Evolutionary conservation across 163 green algal genomes (phyloP), one percentile per base, ranked within the genome.

Genomic region (Scenedesmus sp.): DNA sequence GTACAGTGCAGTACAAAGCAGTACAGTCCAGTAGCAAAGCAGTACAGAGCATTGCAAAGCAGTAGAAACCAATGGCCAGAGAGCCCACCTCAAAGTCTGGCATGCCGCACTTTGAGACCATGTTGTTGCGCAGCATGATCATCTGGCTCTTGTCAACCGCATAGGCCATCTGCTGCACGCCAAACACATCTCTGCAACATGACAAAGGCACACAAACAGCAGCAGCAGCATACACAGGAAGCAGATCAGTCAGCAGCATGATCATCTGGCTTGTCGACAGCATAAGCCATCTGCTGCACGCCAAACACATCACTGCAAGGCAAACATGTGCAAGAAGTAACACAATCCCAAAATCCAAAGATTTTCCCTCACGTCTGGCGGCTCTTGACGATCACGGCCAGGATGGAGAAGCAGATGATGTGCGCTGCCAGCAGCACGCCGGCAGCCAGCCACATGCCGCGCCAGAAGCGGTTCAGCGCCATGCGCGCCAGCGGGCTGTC

Each of bases 141-240:
- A 82, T 91, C 73, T 86, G 73, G 20, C 73, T 86, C 23, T 59
- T 73, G 55, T 91, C 87, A 23, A 91, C 70, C 5, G 87, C 87
- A n/a, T 86, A 86, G 1, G 87, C 59, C 87, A 85, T 85, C 87
- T 91, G 87, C 87, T 91, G 87, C 73, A 91, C 87, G 20, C 87
- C 87, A 62, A 66, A 81, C 8, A 89, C 84, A 46, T 89, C 84
- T 23, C 84, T 89, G 62, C 84, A 70, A 15, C 13, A 70, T 15
- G 62, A 46, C 34, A 12, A 70, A 20, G 62, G 12, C 62, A 70
- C 62, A 70, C 62, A 12, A 70, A 70, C 62, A 70, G 62, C 62
- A 70, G 34, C 34, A 46, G 34, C 34, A 46, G 34, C 34, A 46
- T 46, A 46, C 34, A 46, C 34, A 46, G 34, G 34, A 46, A 46